A percentile compares a stretch with the other conserved stretches of the same genome.
phyloP scores from a whole-genome alignment of 176 grass and related monocot genomes.

The Lolium perenne region DNA sequence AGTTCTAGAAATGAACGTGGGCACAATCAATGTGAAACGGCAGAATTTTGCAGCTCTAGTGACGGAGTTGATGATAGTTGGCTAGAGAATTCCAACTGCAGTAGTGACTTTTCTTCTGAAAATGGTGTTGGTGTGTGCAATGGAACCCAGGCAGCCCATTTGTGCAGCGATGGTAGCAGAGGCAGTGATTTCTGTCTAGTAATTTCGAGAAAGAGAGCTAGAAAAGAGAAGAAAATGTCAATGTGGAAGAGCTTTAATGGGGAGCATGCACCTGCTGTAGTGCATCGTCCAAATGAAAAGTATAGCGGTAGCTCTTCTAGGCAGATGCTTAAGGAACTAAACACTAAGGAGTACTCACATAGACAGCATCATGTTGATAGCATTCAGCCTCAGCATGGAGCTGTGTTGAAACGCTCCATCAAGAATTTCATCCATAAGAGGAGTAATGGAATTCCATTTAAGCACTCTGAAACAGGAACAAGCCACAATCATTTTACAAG shows the following conservation, averaged over 20 bases:
- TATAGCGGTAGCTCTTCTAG: slow-evolving; percentile 31
- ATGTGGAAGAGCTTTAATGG: slow-evolving; percentile 43
- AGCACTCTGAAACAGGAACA: slow-evolving; percentile 41
- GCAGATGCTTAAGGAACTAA: slow-evolving; percentile 48
- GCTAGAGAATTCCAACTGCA: slow-evolving; percentile 38
- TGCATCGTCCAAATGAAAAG: slow-evolving; percentile 43
- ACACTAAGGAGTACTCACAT: slow-evolving; percentile 21
- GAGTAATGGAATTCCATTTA: slow-evolving; percentile 22
- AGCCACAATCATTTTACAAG: slow-evolving; percentile 32
- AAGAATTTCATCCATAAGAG: slow-evolving; percentile 33
- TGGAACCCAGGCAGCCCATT: no score
- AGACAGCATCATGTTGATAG: slow-evolving; percentile 38
- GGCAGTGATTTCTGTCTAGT: slow-evolving; percentile 67
- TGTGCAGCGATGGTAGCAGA: slow-evolving; percentile 23
- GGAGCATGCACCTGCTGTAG: slow-evolving; percentile 10
- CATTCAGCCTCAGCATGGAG: slow-evolving; percentile 40
- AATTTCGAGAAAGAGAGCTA: slow-evolving; percentile 70
- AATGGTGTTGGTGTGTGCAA: slow-evolving; percentile 10
- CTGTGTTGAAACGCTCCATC: slow-evolving; percentile 35
- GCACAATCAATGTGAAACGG: slow-evolving; percentile 3
- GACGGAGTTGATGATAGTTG: slow-evolving; percentile 45
- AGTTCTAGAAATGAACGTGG: slow-evolving; percentile 46
- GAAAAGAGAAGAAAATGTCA: slow-evolving; percentile 61
- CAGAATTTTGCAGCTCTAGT: slow-evolving; percentile 33
- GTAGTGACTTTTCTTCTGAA: slow-evolving; percentile 46